These are phyloP conservation scores for Neofusicoccum laricinum DNA, from an alignment of 2,329 filamentous ascomycete species.

Conservation along the genomic window DNA sequence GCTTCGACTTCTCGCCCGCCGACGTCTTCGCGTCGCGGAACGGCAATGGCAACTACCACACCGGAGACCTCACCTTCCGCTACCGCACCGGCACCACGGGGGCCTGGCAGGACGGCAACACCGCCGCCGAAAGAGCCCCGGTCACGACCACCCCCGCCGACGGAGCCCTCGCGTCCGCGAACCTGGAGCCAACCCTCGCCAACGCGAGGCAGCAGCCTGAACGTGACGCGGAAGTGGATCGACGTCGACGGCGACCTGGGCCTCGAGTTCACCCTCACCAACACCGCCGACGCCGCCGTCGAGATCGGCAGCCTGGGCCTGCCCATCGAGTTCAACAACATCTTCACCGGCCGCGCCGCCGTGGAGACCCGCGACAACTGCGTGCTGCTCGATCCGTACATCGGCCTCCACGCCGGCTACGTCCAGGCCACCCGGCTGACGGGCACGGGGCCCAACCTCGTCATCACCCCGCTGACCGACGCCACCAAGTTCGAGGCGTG, in stretches of 20 bases:
- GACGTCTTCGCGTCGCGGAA: constrained; percentile 49
- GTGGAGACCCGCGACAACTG: constrained; percentile 51
- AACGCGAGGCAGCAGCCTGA: constrained; percentile 35
- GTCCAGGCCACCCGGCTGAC: constrained; percentile 53
- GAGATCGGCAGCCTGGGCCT: constrained; percentile 59
- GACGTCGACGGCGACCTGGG: constrained; percentile 49
- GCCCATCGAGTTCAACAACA: constrained; percentile 61
- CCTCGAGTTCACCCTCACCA: constrained; percentile 52
- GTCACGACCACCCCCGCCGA: constrained; percentile 29
- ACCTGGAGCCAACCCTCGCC: constrained; percentile 44
- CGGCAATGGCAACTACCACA: constrained; percentile 55
- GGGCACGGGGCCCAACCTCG: constrained; percentile 53
- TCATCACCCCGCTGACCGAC: constrained; percentile 53
- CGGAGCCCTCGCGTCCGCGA: constrained; percentile 39
- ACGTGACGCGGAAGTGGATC: constrained; percentile 53
- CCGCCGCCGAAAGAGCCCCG: constrained; percentile 41
- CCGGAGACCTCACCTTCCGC: constrained; percentile 56
- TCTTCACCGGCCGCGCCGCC: constrained; percentile 53
- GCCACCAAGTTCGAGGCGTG: constrained; percentile 55
- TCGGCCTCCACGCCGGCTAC: constrained; percentile 59
- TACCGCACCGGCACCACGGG: constrained; percentile 44
- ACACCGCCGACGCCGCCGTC: constrained; percentile 39
- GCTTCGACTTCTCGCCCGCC: constrained; percentile 57
- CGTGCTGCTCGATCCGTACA: constrained; percentile 57
- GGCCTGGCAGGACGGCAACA: constrained; percentile 49